Percentiles rank a stretch among this genome's conserved stretches.
Conservation (phyloP, 2,329 filamentous ascomycete genomes). For the Truncatella angustata region DNA sequence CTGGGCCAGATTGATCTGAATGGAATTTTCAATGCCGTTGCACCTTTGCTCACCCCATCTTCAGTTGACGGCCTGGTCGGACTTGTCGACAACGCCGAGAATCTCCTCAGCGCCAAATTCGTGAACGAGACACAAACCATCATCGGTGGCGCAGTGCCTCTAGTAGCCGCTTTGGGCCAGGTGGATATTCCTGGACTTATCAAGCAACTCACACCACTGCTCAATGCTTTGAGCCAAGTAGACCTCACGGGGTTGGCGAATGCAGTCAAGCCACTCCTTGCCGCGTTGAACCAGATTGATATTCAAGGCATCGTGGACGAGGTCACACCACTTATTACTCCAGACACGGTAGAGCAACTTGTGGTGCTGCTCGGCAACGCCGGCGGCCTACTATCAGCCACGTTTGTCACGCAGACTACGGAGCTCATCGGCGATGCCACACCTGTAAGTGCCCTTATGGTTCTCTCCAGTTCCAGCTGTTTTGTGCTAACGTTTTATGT, state of each 20-base stretch:
- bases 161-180: constrained; percentile 32
- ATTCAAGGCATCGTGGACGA: constrained; percentile 33
- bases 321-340: constrained; percentile 39
- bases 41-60: constrained; percentile 32
- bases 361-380: constrained; percentile 37
- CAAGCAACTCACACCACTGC: constrained; percentile 32
- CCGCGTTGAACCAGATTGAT: constrained; percentile 37
- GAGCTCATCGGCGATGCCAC: constrained; percentile 42
- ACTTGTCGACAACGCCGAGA: constrained; percentile 34
- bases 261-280: constrained; percentile 34
- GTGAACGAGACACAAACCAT: constrained; percentile 40
- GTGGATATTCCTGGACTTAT: constrained; percentile 38
- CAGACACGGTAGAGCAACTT: constrained; percentile 34
- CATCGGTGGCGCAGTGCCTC: constrained; percentile 24
- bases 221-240: constrained; percentile 32
- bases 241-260: constrained; percentile 33
- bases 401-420: constrained; percentile 40
- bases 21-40: constrained; percentile 21
- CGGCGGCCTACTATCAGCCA: constrained; percentile 32
- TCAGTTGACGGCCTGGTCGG: constrained; percentile 34
- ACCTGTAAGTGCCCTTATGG: constrained; percentile 35
- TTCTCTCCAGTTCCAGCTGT: too few species aligned
- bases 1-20: constrained; percentile 31
- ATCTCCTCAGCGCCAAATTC: constrained; percentile 35
- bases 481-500: not conserved